Base-by-base conservation (phyloP, 768 basidiomycete species). In the Tylopilus felleus region DNA sequence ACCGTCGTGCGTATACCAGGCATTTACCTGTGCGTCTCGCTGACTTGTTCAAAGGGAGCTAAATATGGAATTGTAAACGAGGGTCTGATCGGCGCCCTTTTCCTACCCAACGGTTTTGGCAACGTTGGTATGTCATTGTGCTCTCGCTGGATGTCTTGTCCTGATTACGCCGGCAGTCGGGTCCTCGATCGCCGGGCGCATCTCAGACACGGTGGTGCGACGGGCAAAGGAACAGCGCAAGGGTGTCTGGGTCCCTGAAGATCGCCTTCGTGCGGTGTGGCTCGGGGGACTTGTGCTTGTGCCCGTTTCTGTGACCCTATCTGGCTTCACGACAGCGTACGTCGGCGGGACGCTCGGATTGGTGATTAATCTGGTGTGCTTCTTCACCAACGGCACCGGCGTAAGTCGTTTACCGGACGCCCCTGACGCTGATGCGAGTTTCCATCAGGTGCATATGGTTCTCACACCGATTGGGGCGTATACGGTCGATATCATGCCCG, bases 181-280 rank as follows among this genome's bases (percentile, higher is more conserved):
- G 1, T 80, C 85, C 3, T 79, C 81, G 4, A 57, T 85, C 7
- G 77, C 81, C 0, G 86, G 87, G 1, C 73, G 73, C 16, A 55
- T 86, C 0, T 87, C 87, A 0, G 88, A 89, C 64, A 55, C 59
- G 25, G 68, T 77, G 0, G 72, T 90, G 22, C 69, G 77, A 17
- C 64, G 61, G 38, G 83, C 80, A 70, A 77, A 77, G 16, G 68
- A 73, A 43, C 64, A 70, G 6, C 78, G 85, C 22, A 75, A 75
- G 0, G 85, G 84, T 1, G 60, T 72, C 2, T 86, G 83, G 84
- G 77, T 80, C 40, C 86, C 86, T 0, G 86, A 90, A 65, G 88
- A 86, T 58, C 80, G 86, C 6, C 74, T 88, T 23, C 76, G 82
- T 1, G 83, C 76, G 2, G 71, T 78, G 2, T 63, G 81, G 31